Base-by-base conservation (phyloP, 73 alveolate genomes). In the Paramecium pentaurelia region DNA sequence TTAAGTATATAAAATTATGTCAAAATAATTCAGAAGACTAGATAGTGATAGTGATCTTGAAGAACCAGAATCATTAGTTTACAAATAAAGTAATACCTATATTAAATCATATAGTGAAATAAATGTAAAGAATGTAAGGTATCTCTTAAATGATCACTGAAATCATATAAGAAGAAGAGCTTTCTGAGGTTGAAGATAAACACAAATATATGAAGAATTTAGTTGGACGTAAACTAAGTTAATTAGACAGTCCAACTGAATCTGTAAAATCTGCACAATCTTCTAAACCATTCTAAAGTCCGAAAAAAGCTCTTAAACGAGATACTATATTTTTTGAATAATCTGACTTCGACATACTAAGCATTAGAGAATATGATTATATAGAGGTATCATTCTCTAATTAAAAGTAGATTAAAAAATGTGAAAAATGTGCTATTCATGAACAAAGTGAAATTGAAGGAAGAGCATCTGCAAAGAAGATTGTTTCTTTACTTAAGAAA, bases 231-330 rank as follows among this genome's bases (percentile, higher is more conserved):
- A 80, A 80, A 64, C 34, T 80, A 6, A 45, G 77, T 45, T 32
- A 42, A 42, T 18, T 80, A 9, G 73, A 80, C 25, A 80, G 91
- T 44, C 91, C 91, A 25, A 80, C 91, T 40, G 91, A 80, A 14
- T 80, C 91, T 25, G 91, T 80, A 25, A 42, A 49, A 80, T 80
- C 91, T 40, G 16, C 77, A 2, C 51, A 80, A 16, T 80, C 91
- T 45, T 80, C 91, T 11, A 80, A 80, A 49, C 91, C 91, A 6
- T 80, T 80, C 91, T 20, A 40, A 80, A 45, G 77, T 80, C 91
- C 91, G 3, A 80, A 27, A 27, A 80, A 49, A n/a, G 27, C 40
- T 37, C 60, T 37, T 30, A 73, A 73, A 73, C 6, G 58, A 80
- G 44, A 40, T 28, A 49, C 91, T 9, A 8, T 45, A 6, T 80